Base-by-base conservation (phyloP, 208 protist species). In the Novymonas esmeraldas region DNA sequence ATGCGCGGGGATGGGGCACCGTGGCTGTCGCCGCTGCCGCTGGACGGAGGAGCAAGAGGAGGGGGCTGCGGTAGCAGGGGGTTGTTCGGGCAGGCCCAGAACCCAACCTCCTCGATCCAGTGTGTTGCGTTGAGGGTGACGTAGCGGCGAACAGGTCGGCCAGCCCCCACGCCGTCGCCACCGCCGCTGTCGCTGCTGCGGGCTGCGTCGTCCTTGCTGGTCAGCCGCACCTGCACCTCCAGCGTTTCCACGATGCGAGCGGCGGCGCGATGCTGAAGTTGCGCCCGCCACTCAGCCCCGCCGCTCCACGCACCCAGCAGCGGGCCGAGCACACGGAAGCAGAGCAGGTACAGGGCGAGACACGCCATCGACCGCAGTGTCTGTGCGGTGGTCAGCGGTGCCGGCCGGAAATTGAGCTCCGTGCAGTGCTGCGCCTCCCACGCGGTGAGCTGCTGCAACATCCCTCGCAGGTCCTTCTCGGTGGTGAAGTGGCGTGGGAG, bases 91-190 rank as follows among this genome's bases (percentile, higher is more conserved):
- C 84, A 92, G 10, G 84, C 78, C 86, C 89, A 95, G 64, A 92
- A 92, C 7, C 81, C 89, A 2, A 92, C 85, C 59, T 90, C 77
- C 55, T 95, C 89, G 28, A 92, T 74, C 86, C 89, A 95, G 65
- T 92, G 85, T 11, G 74, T 48, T 3, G 84, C 36, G 57, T 55
- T 77, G 28, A 95, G 64, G n/a, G 81, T 76, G n/a, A 94, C 45
- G 54, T 69, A 76, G 14, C 45, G 57, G 28, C 11, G 31, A 22
- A 29, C 13, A 18, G 20, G 2, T 10, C 18, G 33, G 22, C 36
- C 14, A 10, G 28, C 20, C 2, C 6, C 39, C 5, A 3, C 34
- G 61, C 33, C 13, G 14, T 31, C 45, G 34, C 3, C 50, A n/a
- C n/a, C n/a, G n/a, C n/a, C n/a, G n/a, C 46, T 38, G 18, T 51